Conservation (phyloP, 768 basidiomycete genomes). For the Boletus tomentosulus region DNA sequence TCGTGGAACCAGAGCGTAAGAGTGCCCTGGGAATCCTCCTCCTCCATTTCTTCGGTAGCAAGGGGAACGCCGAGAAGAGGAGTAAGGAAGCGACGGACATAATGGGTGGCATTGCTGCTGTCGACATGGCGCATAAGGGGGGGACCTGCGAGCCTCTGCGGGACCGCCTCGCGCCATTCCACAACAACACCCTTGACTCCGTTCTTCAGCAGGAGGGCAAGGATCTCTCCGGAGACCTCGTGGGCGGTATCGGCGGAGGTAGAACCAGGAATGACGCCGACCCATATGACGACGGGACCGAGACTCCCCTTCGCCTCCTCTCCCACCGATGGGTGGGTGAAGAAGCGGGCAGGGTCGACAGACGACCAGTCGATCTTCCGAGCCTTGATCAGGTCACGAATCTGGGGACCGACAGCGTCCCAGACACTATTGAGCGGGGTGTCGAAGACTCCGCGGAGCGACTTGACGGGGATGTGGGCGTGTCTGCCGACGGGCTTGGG, state of each 20-base stretch:
- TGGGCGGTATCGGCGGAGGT: conserved; percentile 34
- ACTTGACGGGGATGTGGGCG: conserved; percentile 33
- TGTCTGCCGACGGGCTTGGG: conserved; percentile 27
- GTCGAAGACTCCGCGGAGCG: conserved; percentile 35
- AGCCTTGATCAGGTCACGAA: conserved; percentile 33
- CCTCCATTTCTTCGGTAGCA: conserved; percentile 16
- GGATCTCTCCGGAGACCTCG: conserved; percentile 5
- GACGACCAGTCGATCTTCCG: conserved; percentile 23
- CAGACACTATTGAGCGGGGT: conserved; percentile 41
- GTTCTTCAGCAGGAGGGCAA: not conserved
- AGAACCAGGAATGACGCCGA: conserved; percentile 33
- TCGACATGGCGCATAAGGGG: conserved; percentile 11
- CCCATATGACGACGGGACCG: conserved; percentile 28
- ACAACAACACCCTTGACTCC: conserved; percentile 10
- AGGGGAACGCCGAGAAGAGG: conserved; percentile 34
- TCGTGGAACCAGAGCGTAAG: conserved; percentile 31
- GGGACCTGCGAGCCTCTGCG: conserved; percentile 17
- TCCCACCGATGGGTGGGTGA: conserved; percentile 25
- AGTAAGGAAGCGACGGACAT: conserved; percentile 32
- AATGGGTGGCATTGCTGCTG: conserved; percentile 24
- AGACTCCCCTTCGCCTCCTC: conserved; percentile 19
- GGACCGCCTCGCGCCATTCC: conserved; percentile 36
- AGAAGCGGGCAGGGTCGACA: conserved; percentile 35
- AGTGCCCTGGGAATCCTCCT: conserved; percentile 1
- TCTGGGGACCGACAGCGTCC: conserved; percentile 35